Evolutionary conservation across 2,329 filamentous ascomycete species (phyloP).

Genomic region (Neofusicoccum laricinum): DNA sequence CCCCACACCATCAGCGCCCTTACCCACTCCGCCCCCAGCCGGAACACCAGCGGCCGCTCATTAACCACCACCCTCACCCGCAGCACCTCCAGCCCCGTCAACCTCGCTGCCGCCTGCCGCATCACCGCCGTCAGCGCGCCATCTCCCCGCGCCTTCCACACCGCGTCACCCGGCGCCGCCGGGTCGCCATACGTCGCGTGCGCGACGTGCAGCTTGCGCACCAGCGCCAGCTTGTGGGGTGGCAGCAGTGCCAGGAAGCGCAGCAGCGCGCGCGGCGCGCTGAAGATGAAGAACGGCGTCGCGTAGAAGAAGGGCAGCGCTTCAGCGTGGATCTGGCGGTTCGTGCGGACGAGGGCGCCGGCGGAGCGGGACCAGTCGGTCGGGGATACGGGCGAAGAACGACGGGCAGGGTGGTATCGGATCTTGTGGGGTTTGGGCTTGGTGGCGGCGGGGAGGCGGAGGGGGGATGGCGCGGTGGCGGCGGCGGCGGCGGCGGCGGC

Average conservation of each 20-base stretch:
- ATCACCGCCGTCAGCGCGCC: background rate
- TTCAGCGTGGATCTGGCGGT: constrained; percentile 29
- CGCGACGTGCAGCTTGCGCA: constrained; percentile 30
- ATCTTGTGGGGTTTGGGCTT: background rate
- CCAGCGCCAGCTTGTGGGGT: constrained; percentile 19
- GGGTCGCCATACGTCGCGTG: constrained; percentile 30
- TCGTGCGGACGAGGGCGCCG: constrained; percentile 28
- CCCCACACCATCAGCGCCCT: background rate
- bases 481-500: background rate
- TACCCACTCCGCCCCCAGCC: background rate
- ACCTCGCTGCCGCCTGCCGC: background rate
- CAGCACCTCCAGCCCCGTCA: background rate
- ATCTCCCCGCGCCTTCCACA: constrained; percentile 23
- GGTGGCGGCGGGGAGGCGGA: background rate
- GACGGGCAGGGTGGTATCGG: background rate
- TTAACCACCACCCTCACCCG: constrained; percentile 26
- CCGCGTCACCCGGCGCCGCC: background rate
- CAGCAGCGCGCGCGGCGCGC: constrained; percentile 25
- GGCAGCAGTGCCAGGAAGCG: constrained; percentile 28
- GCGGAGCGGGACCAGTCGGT: constrained; percentile 30
- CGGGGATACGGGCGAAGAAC: background rate
- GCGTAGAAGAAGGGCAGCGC: constrained; percentile 28
- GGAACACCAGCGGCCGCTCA: constrained; percentile 20
- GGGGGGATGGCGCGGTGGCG: background rate
- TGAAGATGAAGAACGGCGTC: constrained; percentile 30